Percentiles rank a stretch among this genome's conserved stretches.
phyloP scores from a whole-genome alignment of 495 filamentous ascomycete species.

The Sporormia fimetaria region DNA sequence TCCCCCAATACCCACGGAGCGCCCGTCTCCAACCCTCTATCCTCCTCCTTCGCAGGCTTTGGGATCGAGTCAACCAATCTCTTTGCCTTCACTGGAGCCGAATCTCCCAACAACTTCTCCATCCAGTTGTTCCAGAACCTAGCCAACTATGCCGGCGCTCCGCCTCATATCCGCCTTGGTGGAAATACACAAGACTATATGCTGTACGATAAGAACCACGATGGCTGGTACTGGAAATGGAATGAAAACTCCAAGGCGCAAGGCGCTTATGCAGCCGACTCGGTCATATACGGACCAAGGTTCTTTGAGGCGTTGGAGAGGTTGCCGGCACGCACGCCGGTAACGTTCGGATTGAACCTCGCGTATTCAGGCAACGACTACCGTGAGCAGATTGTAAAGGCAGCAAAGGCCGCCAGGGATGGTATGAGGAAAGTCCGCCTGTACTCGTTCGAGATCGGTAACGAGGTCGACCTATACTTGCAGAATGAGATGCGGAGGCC shows the following conservation, averaged over 20 bases:
- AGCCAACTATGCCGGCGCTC: constrained; percentile 31
- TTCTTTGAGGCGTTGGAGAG: constrained; percentile 33
- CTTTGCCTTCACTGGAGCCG: constrained; percentile 33
- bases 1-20: constrained; percentile 13
- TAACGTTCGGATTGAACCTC: constrained; percentile 34
- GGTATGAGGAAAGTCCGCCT: constrained; percentile 29
- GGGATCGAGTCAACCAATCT: constrained; percentile 36
- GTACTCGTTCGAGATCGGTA: constrained; percentile 35
- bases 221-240: constrained; percentile 19
- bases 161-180: constrained; percentile 32
- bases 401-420: constrained; percentile 27
- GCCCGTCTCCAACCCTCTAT: constrained; percentile 10
- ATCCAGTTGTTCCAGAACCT: constrained; percentile 32
- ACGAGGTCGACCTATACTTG: constrained; percentile 34
- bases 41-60: constrained; percentile 32
- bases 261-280: constrained; percentile 25
- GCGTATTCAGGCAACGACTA: constrained; percentile 30
- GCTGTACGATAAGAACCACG: constrained; percentile 25
- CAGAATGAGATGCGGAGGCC: constrained; percentile 29
- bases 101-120: constrained; percentile 27
- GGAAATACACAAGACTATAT: constrained; percentile 36
- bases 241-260: constrained; percentile 23
- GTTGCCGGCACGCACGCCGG: constrained; percentile 30
- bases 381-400: constrained; percentile 25
- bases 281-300: constrained; percentile 29